phyloP scores from a whole-genome alignment of 2,329 filamentous ascomycete species.

The Davidsoniella neocaledoniae region DNA sequence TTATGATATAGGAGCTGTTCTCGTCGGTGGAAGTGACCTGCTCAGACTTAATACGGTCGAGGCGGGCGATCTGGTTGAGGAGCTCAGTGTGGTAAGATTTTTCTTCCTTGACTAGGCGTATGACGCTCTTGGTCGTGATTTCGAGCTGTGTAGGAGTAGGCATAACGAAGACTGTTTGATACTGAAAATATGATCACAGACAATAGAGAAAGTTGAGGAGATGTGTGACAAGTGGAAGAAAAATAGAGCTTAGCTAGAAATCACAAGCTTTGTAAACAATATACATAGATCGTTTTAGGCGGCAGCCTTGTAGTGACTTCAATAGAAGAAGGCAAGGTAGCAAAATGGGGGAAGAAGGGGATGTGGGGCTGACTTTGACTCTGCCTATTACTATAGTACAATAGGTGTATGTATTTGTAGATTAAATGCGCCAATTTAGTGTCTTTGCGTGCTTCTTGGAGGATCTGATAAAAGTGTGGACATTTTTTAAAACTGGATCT shows the following conservation, averaged over 20 bases:
- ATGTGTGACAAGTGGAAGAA: too few species aligned
- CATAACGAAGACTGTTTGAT: constrained; percentile 33
- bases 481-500: too few species aligned
- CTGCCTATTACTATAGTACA: too few species aligned
- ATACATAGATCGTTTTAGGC: not conserved
- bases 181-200: too few species aligned
- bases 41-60: constrained; percentile 39
- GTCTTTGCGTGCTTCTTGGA: not conserved
- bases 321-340: too few species aligned
- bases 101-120: constrained; percentile 82
- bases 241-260: too few species aligned
- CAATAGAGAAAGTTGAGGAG: too few species aligned
- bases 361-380: not conserved
- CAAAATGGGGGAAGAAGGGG: not conserved
- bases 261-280: too few species aligned
- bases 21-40: constrained; percentile 40
- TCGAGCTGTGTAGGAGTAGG: constrained; percentile 57
- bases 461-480: constrained; percentile 2
- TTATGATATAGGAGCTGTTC: constrained; percentile 64
- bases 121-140: constrained; percentile 65
- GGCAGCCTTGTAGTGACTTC: not conserved
- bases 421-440: too few species aligned
- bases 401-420: too few species aligned
- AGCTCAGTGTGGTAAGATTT: constrained; percentile 79
- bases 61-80: constrained; percentile 52